Percentiles rank a stretch among this genome's conserved stretches.
phyloP scores from a whole-genome alignment of 139 green algal genomes.

The Coelastrella sp. region DNA sequence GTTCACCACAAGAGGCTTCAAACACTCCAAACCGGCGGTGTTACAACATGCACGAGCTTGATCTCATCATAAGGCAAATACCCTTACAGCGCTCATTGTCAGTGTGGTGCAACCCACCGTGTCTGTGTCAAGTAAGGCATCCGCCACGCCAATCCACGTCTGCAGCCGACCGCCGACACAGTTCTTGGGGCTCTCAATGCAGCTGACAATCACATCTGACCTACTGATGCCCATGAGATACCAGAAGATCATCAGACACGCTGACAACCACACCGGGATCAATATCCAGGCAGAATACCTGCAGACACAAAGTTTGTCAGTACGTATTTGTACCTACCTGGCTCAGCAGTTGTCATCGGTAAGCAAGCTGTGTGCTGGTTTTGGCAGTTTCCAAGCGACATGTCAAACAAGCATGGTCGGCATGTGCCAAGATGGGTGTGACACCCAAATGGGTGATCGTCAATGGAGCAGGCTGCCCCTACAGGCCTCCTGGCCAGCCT shows the following conservation, averaged over 20 bases:
- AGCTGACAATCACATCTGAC: not conserved
- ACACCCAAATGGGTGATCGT: no score
- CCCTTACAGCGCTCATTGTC: not conserved
- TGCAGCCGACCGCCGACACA: not conserved
- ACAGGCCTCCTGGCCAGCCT: no score
- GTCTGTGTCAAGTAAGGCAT: not conserved
- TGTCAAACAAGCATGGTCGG: no score
- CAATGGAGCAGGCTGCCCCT: no score
- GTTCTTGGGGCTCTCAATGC: not conserved
- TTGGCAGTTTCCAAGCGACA: no score
- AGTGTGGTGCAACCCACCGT: not conserved
- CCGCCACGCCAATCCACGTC: not conserved
- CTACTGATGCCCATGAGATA: not conserved
- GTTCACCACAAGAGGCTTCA: not conserved
- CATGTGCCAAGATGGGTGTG: no score
- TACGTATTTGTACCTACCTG: not conserved
- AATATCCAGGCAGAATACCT: slow-evolving; percentile 30
- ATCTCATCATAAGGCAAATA: not conserved
- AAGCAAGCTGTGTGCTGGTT: not conserved
- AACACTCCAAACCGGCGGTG: not conserved
- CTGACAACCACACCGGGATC: slow-evolving; percentile 9
- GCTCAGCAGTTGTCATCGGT: not conserved
- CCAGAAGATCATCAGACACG: slow-evolving; percentile 36
- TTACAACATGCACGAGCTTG: not conserved
- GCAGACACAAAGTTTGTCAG: not conserved